Evolutionary conservation across 2,329 filamentous ascomycete species (phyloP), one percentile per base, ranked within the genome.

Genomic region (Paecilomyces niveus): DNA sequence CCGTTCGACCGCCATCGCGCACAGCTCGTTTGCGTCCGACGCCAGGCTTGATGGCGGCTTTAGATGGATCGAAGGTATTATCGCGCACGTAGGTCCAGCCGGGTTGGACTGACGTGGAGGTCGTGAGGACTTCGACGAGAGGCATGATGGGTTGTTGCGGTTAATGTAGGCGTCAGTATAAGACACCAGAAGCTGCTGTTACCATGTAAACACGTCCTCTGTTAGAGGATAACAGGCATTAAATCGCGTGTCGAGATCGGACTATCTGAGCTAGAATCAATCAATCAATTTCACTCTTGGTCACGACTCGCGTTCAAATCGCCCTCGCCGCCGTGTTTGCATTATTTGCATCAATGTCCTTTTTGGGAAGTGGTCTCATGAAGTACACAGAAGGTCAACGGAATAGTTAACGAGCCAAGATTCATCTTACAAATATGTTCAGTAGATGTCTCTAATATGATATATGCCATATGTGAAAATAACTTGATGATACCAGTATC

Each of bases 81-180:
- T 96, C 90, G 31, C 92, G 87, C 1, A 97, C 90, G 72, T 96
- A 96, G 11, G 91, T 91, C 89, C 92, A 97, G 68, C 93, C 93
- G 0, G 93, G 92, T 1, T 90, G 89, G 52, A 83, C 80, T 52
- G 85, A 86, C 61, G 85, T 85, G 29, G 85, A 79, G 68, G 85
- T 86, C 35, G 90, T 89, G 58, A 97, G 80, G 66, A 96, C 88
- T 74, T 95, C 87, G 67, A 97, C 90, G 67, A 89, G 88, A 65
- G 84, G 84, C 81, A 86, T 87, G 51, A 35, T 57, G 24, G 29
- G n/a, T 45, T 8, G 6, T 45, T 18, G 39, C 15, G 39, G 21
- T 18, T 18, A 18, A 45, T n/a, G n/a, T 7, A 8, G 2, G n/a
- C 39, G 39, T 45, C 39, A 3, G n/a, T 45, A n/a, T n/a, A 21